Percentiles rank a stretch among this genome's conserved stretches.
Evolutionary conservation across 805 yeast genomes (phyloP).

Genomic region (Cyberlindnera mississippiensis): DNA sequence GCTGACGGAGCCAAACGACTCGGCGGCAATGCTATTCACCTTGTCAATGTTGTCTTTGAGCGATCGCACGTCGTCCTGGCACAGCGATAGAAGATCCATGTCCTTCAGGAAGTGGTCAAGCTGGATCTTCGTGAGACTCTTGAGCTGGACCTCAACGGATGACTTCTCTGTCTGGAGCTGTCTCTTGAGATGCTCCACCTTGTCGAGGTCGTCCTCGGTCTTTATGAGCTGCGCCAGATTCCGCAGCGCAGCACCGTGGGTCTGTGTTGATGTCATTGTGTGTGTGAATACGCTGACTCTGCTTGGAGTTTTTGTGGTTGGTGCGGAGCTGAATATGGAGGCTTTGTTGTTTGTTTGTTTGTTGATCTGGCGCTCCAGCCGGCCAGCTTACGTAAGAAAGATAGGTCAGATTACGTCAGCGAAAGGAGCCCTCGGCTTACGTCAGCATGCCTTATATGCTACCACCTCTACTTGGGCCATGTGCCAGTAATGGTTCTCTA

Average conservation of each 20-base stretch:
- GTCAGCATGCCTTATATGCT: no score
- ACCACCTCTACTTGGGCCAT: no score
- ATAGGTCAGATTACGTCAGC: no score
- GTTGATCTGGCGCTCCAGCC: no score
- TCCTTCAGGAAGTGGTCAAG: slow-evolving; percentile 52
- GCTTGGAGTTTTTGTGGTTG: no score
- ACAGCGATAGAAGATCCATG: slow-evolving; percentile 33
- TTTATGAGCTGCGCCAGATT: slow-evolving; percentile 32
- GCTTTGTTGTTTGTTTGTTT: no score
- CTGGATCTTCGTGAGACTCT: slow-evolving; percentile 40
- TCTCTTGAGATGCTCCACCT: slow-evolving; percentile 47
- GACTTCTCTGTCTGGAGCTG: slow-evolving; percentile 67
- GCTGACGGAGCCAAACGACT: slow-evolving; percentile 53
- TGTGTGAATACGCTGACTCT: no score
- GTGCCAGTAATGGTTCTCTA: no score
- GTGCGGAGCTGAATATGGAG: no score
- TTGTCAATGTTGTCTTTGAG: slow-evolving; percentile 43
- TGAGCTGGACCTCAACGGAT: slow-evolving; percentile 53
- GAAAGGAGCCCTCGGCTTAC: no score
- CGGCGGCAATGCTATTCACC: slow-evolving; percentile 48
- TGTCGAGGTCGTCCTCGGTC: slow-evolving; percentile 49
- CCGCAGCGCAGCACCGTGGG: slow-evolving; percentile 19
- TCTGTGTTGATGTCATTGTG: neutral
- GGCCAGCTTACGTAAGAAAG: no score
- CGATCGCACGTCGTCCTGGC: slow-evolving; percentile 45